Conservation (phyloP, 805 yeast species). For the Saturnispora zaruensis region DNA sequence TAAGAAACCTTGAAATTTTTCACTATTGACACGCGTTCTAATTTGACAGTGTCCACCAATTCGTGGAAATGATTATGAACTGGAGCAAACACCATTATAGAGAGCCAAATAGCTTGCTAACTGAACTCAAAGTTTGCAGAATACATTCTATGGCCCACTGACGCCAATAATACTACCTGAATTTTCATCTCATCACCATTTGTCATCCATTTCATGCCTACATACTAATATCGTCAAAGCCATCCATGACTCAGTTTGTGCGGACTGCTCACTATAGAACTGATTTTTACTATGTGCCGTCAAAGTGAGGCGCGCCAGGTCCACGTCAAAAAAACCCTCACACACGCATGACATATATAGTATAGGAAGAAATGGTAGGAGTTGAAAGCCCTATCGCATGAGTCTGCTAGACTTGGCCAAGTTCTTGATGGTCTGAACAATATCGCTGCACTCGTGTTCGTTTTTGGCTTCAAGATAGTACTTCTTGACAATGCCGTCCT, state of each 20-base stretch:
- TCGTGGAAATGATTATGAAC: no score
- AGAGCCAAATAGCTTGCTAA: background rate
- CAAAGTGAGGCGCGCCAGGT: background rate
- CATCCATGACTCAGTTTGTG: background rate
- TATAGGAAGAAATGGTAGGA: no score
- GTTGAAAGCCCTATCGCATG: background rate
- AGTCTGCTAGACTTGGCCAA: slow-evolving; percentile 27
- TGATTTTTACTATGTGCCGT: background rate
- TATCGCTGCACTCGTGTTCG: slow-evolving; percentile 56
- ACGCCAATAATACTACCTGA: no score
- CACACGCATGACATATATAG: background rate
- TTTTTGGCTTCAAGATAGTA: slow-evolving; percentile 78
- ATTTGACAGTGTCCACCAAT: background rate
- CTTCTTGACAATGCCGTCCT: slow-evolving; percentile 55
- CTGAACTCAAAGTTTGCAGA: background rate
- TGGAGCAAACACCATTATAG: background rate
- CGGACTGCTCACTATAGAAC: background rate
- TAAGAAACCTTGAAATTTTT: background rate
- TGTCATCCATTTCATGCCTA: background rate
- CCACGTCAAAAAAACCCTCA: background rate
- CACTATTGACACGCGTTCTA: background rate
- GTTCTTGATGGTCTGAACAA: slow-evolving; percentile 59
- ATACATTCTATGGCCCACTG: no score
- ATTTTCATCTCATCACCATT: background rate
- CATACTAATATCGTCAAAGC: background rate